Evolutionary conservation across 768 basidiomycete genomes (phyloP), one percentile per base, ranked within the genome.

Genomic region (Phaffia australis): DNA sequence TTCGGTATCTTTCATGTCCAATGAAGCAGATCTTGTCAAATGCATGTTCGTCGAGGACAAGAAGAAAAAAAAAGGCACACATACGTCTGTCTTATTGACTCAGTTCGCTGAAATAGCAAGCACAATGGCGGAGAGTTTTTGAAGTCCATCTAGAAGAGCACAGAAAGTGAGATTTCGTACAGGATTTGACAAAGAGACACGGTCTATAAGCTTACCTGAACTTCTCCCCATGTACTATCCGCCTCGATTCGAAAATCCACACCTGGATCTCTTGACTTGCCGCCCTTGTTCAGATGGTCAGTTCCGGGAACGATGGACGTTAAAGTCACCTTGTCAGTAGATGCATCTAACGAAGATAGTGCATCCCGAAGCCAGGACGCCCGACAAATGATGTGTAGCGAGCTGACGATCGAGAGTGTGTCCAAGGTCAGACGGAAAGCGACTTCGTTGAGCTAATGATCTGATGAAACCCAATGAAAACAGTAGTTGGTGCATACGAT

Each of bases 321-420:
- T 75, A 98, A 84, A 0, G 87, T 88, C 23, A 98, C 80, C 68
- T 85, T 87, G 52, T 89, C 85, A 74, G 86, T 89, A 0, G 89
- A 87, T 21, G 89, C 83, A 71, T 97, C 92, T 18, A 99, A 80
- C 73, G 97, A 94, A 15, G 86, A 85, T 18, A 97, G 81, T 0
- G 93, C 91, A 67, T 95, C 91, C 52, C 88, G 85, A 46, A 98
- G 85, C 89, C 91, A 93, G 6, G 87, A 92, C 2, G 93, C 94
- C 83, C 82, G 71, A 46, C 15, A 29, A 71, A 93, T 92, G 50
- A 91, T 84, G 76, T 86, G 87, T 32, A 89, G 79, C 5, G 85
- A 80, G 64, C 89, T 88, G 51, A 0, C 1, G 65, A 30, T 35
- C 47, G 1, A 16, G 54, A 66, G 14, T 60, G 66, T 27, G 32